A percentile compares a stretch with the other conserved stretches of the same genome.
phyloP scores from a whole-genome alignment of 2,329 filamentous ascomycete species.

The Colletotrichum spaethianum region DNA sequence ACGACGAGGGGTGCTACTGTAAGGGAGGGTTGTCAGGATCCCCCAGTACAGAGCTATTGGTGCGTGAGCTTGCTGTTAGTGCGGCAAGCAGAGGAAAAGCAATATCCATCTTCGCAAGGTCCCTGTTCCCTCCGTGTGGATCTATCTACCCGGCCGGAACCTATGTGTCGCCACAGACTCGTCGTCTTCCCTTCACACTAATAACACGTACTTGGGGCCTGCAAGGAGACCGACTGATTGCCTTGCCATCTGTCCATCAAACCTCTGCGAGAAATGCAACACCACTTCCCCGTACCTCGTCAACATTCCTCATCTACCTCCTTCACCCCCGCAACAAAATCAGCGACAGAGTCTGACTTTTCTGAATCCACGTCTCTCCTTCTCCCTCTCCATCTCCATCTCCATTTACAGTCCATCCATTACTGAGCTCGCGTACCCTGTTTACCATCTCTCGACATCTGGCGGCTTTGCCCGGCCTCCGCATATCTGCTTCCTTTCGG shows the following conservation, averaged over 20 bases:
- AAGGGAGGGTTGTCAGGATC: slow-evolving; percentile 41
- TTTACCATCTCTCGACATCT: slow-evolving; percentile 14
- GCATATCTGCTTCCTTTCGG: slow-evolving; percentile 10
- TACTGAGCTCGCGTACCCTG: slow-evolving; percentile 14
- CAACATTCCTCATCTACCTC: slow-evolving; percentile 42
- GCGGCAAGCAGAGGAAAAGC: slow-evolving; percentile 43
- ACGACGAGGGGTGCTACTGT: slow-evolving; percentile 41
- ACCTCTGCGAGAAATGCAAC: slow-evolving; percentile 42
- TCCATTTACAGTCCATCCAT: slow-evolving; percentile 26
- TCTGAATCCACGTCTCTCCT: slow-evolving; percentile 41
- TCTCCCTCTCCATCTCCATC: slow-evolving; percentile 36
- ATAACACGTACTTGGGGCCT: slow-evolving; percentile 31
- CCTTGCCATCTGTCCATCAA: slow-evolving; percentile 28
- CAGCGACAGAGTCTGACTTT: slow-evolving; percentile 44
- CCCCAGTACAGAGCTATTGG: slow-evolving; percentile 41
- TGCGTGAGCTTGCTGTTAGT: slow-evolving; percentile 41
- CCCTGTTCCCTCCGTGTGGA: slow-evolving; percentile 40
- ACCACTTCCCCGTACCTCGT: slow-evolving; percentile 28
- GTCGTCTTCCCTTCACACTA: slow-evolving; percentile 30
- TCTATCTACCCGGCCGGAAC: slow-evolving; percentile 24
- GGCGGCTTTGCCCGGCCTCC: slow-evolving; percentile 22
- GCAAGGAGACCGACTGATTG: slow-evolving; percentile 33
- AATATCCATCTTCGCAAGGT: slow-evolving; percentile 38
- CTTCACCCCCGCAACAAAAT: slow-evolving; percentile 43
- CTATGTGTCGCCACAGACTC: slow-evolving; percentile 37